These are phyloP conservation scores for Penicillium sp. DNA, from an alignment of 2,329 filamentous ascomycete genomes.

Conservation along the genomic window DNA sequence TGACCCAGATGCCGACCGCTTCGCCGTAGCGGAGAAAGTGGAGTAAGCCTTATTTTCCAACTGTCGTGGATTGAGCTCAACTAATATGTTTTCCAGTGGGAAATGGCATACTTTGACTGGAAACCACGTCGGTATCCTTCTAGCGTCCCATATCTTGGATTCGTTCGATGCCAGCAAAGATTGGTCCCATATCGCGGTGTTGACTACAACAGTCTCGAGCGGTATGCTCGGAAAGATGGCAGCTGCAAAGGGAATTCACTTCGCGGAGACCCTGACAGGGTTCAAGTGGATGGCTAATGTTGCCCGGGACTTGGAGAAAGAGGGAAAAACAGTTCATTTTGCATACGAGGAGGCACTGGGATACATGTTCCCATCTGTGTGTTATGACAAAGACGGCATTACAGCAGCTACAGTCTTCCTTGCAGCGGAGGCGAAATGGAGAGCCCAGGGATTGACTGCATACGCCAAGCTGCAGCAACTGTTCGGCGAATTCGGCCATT, in stretches of 20 bases:
- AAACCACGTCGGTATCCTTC: slow-evolving; percentile 63
- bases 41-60: slow-evolving; percentile 30
- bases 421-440: slow-evolving; percentile 54
- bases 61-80: neutral
- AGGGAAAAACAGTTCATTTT: slow-evolving; percentile 55
- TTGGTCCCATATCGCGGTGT: slow-evolving; percentile 51
- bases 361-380: slow-evolving; percentile 64
- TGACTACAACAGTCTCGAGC: slow-evolving; percentile 64
- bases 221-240: slow-evolving; percentile 63
- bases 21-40: slow-evolving; percentile 61
- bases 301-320: slow-evolving; percentile 51
- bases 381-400: slow-evolving; percentile 66
- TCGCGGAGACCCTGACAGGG: slow-evolving; percentile 62
- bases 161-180: slow-evolving; percentile 37
- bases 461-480: slow-evolving; percentile 58
- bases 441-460: slow-evolving; percentile 54
- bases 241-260: slow-evolving; percentile 55
- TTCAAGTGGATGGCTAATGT: slow-evolving; percentile 69
- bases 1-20: slow-evolving; percentile 65
- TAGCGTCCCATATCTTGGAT: slow-evolving; percentile 59
- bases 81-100: slow-evolving; percentile 34
- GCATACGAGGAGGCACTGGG: slow-evolving; percentile 67
- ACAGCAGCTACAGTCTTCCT: slow-evolving; percentile 61
- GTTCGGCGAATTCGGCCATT: slow-evolving; percentile 59
- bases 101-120: slow-evolving; percentile 63